These are phyloP conservation scores for Arbutus unedo DNA, from an alignment of 148 eudicot genomes.

Conservation along the genomic window DNA sequence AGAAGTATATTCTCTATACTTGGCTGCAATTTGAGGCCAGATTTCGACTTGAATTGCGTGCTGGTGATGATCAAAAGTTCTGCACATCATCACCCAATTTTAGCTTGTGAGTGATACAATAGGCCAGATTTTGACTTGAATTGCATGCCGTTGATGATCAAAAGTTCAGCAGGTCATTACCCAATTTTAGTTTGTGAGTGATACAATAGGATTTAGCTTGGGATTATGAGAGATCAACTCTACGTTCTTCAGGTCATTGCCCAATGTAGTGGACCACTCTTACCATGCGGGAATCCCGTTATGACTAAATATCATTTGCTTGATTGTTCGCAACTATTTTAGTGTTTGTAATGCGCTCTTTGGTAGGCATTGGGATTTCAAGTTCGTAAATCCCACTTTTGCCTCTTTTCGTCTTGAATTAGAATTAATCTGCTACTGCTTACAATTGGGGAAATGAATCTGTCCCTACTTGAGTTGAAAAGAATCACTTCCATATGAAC, in stretches of 20 bases:
- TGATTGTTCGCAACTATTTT: not conserved
- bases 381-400: not conserved
- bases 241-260: not conserved
- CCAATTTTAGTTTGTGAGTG: not conserved
- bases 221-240: not conserved
- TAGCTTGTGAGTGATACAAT: not conserved
- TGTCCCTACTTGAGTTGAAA: not conserved
- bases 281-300: not conserved
- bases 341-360: not conserved
- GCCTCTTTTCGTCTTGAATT: not conserved
- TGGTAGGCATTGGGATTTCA: not conserved
- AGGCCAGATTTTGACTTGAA: not conserved
- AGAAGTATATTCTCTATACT: not conserved
- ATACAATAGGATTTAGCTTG: not conserved
- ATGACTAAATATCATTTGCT: not conserved
- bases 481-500: not conserved
- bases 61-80: not conserved
- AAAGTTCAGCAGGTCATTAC: not conserved
- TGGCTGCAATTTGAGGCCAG: constrained; percentile 1
- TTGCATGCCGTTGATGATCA: not conserved
- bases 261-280: not conserved
- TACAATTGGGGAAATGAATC: not conserved
- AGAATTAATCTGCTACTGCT: not conserved
- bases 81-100: not conserved
- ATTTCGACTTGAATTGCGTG: not conserved